phyloP scores from a whole-genome alignment of 2,329 filamentous ascomycete genomes.

The Pseudocercospora pini-densiflorae region DNA sequence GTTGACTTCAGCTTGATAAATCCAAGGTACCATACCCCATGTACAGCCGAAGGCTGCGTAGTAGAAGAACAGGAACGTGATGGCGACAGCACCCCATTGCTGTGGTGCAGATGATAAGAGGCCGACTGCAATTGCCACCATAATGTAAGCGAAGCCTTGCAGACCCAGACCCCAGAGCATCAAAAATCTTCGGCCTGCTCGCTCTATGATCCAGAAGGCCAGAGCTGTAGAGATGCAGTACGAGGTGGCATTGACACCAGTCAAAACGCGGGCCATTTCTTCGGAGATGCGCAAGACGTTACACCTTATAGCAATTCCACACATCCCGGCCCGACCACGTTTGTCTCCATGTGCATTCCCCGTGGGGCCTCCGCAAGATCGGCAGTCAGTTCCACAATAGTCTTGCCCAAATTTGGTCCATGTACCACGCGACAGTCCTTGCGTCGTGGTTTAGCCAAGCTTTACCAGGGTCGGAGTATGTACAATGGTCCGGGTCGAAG shows the following conservation, averaged over 20 bases:
- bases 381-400: constrained; percentile 5
- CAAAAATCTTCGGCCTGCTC: constrained; percentile 18
- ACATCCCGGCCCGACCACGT: constrained; percentile 6
- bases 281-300: neutral
- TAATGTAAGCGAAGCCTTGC: constrained; percentile 20
- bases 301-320: constrained; percentile 6
- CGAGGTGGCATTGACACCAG: constrained; percentile 19
- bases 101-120: constrained; percentile 16
- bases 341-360: neutral
- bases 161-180: constrained; percentile 19
- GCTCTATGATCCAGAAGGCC: constrained; percentile 25
- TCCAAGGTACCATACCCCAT: constrained; percentile 22
- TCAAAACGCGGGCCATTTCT: constrained; percentile 17
- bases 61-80: constrained; percentile 24
- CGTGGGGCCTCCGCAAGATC: constrained; percentile 5
- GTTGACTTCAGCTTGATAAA: constrained; percentile 23
- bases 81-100: constrained; percentile 24
- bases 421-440: constrained; percentile 1
- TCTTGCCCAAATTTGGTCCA: neutral
- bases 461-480: neutral
- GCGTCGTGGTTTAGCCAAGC: neutral
- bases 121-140: constrained; percentile 20
- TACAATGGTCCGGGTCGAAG: too few relatives aligned
- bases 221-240: constrained; percentile 22
- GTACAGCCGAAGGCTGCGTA: constrained; percentile 22